Evolutionary conservation across 2,329 filamentous ascomycete genomes (phyloP).

Genomic region (Zalaria sp.): DNA sequence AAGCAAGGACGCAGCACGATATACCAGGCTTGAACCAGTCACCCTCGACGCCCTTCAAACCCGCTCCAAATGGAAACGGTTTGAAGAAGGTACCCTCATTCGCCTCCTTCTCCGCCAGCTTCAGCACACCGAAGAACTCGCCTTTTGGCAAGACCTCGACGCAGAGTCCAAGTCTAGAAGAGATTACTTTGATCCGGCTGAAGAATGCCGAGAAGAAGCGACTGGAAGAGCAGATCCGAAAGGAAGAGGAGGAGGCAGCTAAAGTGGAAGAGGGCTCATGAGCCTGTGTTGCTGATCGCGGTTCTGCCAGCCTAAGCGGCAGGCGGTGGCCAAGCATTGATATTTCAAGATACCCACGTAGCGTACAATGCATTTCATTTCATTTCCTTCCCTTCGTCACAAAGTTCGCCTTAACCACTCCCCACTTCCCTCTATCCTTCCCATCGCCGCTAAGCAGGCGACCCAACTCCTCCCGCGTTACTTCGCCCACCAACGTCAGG

Average conservation of each 20-base stretch:
- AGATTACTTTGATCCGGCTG: constrained; percentile 29
- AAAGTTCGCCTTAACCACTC: no score
- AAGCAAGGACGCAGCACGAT: neutral
- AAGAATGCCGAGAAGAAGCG: constrained; percentile 29
- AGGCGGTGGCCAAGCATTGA: no score
- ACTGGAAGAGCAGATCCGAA: constrained; percentile 29
- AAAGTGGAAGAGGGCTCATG: neutral
- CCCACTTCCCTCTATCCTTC: no score
- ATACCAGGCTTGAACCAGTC: constrained; percentile 5
- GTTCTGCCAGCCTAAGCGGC: no score
- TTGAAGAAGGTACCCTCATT: constrained; percentile 28
- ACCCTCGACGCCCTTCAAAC: constrained; percentile 16
- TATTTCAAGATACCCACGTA: no score
- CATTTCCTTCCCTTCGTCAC: no score
- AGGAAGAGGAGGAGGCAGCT: constrained; percentile 20
- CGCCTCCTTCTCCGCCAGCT: constrained; percentile 20
- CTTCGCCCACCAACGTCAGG: no score
- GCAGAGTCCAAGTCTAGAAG: constrained; percentile 21
- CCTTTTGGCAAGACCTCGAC: constrained; percentile 3
- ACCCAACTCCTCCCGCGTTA: no score
- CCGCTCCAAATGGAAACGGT: constrained; percentile 11
- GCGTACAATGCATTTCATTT: no score
- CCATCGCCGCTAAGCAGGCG: no score
- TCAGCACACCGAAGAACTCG: constrained; percentile 12
- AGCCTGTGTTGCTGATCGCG: no score